Percentiles rank a stretch among this genome's conserved stretches.
Evolutionary conservation across 106 monocot genomes (phyloP).

Genomic region (Dioscorea zingiberensis): DNA sequence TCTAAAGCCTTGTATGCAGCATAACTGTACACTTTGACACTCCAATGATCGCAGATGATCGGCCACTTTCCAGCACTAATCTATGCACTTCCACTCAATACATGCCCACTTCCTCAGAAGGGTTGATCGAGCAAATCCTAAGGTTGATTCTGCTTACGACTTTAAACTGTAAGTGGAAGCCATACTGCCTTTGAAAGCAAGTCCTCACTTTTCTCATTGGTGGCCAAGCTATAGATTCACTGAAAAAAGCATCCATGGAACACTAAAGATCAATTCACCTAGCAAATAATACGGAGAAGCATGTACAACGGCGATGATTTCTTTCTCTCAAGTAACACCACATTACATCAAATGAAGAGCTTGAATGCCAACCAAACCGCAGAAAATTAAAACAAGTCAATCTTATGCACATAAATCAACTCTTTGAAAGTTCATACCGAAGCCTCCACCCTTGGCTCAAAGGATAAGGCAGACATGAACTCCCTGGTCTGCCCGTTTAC

Average conservation of each 20-base stretch:
- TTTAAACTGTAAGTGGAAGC: not conserved
- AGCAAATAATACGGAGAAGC: not conserved
- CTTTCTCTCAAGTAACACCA: not conserved
- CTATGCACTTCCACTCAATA: too few species aligned
- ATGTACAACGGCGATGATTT: not conserved
- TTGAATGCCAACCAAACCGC: not conserved
- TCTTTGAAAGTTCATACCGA: conserved; percentile 23
- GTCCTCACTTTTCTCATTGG: too few species aligned
- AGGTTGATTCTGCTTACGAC: conserved; percentile 1
- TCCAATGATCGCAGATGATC: too few species aligned
- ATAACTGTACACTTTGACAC: too few species aligned
- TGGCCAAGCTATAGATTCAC: too few species aligned
- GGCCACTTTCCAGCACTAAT: too few species aligned
- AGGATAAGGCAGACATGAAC: conserved; percentile 72
- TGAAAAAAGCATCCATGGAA: too few species aligned
- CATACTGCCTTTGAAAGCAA: too few species aligned
- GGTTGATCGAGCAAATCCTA: too few species aligned
- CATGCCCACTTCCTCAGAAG: too few species aligned
- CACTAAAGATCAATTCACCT: not conserved
- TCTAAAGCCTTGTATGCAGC: too few species aligned
- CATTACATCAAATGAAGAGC: not conserved
- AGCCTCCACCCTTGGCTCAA: conserved; percentile 81
- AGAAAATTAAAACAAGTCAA: not conserved
- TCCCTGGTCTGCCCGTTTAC: conserved; percentile 48
- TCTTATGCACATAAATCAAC: not conserved